Evolutionary conservation across 163 green algal species (phyloP), one percentile per base, ranked within the genome.

Genomic region (Chlorella variabilis): DNA sequence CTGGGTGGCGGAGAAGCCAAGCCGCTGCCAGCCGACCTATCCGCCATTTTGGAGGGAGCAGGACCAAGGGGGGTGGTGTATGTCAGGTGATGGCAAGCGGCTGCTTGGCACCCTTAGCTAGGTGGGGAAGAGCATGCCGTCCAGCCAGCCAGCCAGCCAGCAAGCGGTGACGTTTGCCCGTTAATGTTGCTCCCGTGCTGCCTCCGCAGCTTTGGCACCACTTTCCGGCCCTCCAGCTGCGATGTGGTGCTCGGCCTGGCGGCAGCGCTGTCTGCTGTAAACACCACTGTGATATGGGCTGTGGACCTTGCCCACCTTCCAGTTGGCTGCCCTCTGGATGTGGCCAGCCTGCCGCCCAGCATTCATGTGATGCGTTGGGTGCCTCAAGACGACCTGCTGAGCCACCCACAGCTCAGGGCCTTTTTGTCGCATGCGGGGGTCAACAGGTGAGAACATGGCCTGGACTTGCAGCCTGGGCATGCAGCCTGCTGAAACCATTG

Each of bases 141-240:
- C 45, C 15, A 54, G n/a, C n/a, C n/a, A n/a, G n/a, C n/a, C n/a
- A n/a, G n/a, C n/a, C n/a, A n/a, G n/a, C n/a, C n/a, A n/a, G n/a
- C n/a, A n/a, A n/a, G n/a, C n/a, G n/a, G n/a, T n/a, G n/a, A n/a
- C 15, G 15, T 15, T 15, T 54, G 45, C 45, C 11, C 45, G 45
- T 23, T 15, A 11, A 11, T 54, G 11, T 54, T 15, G 15, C 25
- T 8, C 51, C 51, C 51, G 4, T 15, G 51, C 15, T 62, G 15
- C 25, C 18, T 62, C 11, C 21, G 61, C 63, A 71, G 63, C 36
- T 51, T 71, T 51, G 63, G 63, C 20, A 51, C 63, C 3, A 33
- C 38, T n/a, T 71, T 71, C 36, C 63, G 63, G 18, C 36, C 63
- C 36, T 2, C 27, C 34, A 71, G 63, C 63, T 71, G 63, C 34